A percentile compares a stretch with the other conserved stretches of the same genome.
Conservation (phyloP, 2,329 filamentous ascomycete genomes). For the Penicillium paneum region DNA sequence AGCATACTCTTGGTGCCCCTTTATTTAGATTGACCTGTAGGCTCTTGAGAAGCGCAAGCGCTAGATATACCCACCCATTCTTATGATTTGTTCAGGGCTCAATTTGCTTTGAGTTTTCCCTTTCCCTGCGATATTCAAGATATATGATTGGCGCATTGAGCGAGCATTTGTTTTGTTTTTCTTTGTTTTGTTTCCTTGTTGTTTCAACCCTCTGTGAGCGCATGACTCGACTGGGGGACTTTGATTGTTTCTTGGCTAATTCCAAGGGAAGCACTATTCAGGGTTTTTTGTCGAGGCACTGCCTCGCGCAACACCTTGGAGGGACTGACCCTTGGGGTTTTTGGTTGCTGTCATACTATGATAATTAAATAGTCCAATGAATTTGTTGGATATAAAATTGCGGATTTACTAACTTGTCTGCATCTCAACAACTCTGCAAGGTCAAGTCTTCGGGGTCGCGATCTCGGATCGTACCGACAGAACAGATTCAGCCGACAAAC, state of each 20-base stretch:
- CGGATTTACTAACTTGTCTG: background rate
- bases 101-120: background rate
- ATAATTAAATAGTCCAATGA: background rate
- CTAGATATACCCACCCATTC: constrained; percentile 7
- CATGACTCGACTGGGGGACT: background rate
- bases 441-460: background rate
- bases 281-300: background rate
- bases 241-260: too few species aligned
- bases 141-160: constrained; percentile 5
- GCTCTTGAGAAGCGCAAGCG: background rate
- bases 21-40: background rate
- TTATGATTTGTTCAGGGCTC: background rate
- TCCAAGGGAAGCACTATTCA: background rate
- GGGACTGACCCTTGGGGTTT: background rate
- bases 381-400: background rate
- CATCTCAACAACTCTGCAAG: background rate
- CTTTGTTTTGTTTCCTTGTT: background rate
- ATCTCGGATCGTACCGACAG: background rate
- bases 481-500: background rate
- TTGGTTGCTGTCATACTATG: background rate
- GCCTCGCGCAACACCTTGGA: background rate
- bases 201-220: background rate
- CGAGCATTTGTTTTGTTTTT: background rate
- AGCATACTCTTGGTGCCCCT: background rate
- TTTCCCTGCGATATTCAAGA: background rate